Evolutionary conservation across 1,284 basidiomycete species (phyloP).

Genomic region (Cronartium ribicola): DNA sequence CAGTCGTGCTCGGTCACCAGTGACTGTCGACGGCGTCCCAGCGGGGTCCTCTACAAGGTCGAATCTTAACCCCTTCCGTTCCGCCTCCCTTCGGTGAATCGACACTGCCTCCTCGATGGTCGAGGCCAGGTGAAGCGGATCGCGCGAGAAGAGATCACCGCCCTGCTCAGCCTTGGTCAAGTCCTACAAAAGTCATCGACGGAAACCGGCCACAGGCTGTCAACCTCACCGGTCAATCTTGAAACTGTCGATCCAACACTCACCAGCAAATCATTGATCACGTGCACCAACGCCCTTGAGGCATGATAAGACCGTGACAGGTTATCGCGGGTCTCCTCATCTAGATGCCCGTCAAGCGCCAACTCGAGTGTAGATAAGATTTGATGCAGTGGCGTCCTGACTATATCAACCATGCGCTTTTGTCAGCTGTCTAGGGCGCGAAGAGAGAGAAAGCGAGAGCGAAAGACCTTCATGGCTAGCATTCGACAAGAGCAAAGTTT

Average conservation of each 20-base stretch:
- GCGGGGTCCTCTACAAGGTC: constrained; percentile 53
- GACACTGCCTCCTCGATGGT: constrained; percentile 66
- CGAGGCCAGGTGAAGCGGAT: constrained; percentile 70
- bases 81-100: constrained; percentile 63
- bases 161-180: constrained; percentile 76
- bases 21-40: constrained; percentile 45
- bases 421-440: constrained; percentile 18
- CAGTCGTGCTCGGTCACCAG: constrained; percentile 60
- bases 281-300: constrained; percentile 63
- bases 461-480: constrained; percentile 73
- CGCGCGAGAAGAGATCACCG: constrained; percentile 72
- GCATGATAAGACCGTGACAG: constrained; percentile 72
- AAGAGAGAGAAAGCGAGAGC: constrained; percentile 41
- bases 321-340: constrained; percentile 73
- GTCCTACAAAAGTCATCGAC: constrained; percentile 55
- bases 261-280: constrained; percentile 75
- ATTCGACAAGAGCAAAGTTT: constrained; percentile 75
- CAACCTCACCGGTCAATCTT: not conserved
- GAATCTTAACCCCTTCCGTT: constrained; percentile 65
- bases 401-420: constrained; percentile 50
- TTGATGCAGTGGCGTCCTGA: constrained; percentile 69
- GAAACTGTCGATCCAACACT: constrained; percentile 42
- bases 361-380: constrained; percentile 64
- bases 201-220: too few species aligned
- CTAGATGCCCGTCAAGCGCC: constrained; percentile 73